Percentiles rank a stretch among this genome's conserved stretches.
Conservation (phyloP, 768 basidiomycete species). For the Hericium coralloides region DNA sequence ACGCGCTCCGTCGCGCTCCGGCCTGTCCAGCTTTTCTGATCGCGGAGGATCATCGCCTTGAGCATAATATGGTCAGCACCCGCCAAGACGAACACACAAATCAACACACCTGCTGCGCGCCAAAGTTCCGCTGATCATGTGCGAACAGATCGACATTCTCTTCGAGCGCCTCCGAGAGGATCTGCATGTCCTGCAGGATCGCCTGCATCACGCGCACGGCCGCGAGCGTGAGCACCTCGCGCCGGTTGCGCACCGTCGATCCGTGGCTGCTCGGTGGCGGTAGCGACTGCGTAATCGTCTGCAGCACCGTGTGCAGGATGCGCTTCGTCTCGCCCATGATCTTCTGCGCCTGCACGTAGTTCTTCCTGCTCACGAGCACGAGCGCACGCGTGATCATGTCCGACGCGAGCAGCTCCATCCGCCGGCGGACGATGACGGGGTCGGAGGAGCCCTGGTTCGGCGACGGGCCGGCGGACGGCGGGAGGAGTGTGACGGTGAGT, state of each 20-base stretch:
- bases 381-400: slow-evolving; percentile 97
- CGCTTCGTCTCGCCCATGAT: slow-evolving; percentile 87
- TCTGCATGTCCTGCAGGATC: slow-evolving; percentile 81
- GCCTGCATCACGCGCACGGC: slow-evolving; percentile 78
- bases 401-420: slow-evolving; percentile 93
- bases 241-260: slow-evolving; percentile 57
- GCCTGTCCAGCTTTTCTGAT: slow-evolving; percentile 93
- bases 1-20: slow-evolving; percentile 84
- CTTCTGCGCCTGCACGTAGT: slow-evolving; percentile 84
- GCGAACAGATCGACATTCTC: slow-evolving; percentile 90
- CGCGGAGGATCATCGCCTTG: slow-evolving; percentile 91
- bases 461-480: slow-evolving; percentile 29
- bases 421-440: slow-evolving; percentile 81
- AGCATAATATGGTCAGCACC: not conserved
- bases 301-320: slow-evolving; percentile 85
- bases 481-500: slow-evolving; percentile 88
- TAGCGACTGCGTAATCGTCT: slow-evolving; percentile 70
- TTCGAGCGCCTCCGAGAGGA: slow-evolving; percentile 79
- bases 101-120: slow-evolving; percentile 81
- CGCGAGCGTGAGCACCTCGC: slow-evolving; percentile 63
- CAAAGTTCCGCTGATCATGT: slow-evolving; percentile 89
- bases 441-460: slow-evolving; percentile 42
- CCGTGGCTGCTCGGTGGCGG: slow-evolving; percentile 40
- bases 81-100: not conserved
- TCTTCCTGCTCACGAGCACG: slow-evolving; percentile 85